phyloP scores from a whole-genome alignment of 306 rosid genomes.

The Betula pendula region DNA sequence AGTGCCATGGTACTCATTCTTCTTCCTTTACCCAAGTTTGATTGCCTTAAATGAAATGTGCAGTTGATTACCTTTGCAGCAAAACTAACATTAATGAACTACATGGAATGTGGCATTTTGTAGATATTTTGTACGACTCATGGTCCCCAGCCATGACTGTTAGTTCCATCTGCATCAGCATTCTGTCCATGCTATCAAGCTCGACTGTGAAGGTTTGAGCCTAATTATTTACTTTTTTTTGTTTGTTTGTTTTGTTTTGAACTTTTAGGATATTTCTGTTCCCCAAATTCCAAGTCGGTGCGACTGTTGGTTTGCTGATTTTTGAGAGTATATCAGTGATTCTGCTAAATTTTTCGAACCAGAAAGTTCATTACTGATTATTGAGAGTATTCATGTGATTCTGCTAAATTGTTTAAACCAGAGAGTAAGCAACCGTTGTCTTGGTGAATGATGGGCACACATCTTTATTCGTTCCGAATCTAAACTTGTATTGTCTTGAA shows the following conservation, averaged over 20 bases:
- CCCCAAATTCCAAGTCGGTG: conserved; percentile 4
- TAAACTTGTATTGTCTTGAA: conserved; percentile 5
- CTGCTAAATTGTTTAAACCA: background rate
- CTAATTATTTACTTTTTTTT: conserved; percentile 7
- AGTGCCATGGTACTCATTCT: background rate
- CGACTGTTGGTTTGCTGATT: background rate
- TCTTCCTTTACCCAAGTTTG: background rate
- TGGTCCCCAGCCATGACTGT: conserved; percentile 99
- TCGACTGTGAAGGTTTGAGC: conserved; percentile 79
- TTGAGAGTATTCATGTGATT: background rate
- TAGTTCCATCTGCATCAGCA: conserved; percentile 98
- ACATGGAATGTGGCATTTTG: conserved; percentile 31
- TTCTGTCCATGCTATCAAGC: conserved; percentile 99
- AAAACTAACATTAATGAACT: conserved; percentile 35
- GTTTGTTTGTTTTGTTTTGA: conserved; percentile 9
- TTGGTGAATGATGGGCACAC: conserved; percentile 13
- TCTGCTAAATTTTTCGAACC: background rate
- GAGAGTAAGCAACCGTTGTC: conserved; percentile 2
- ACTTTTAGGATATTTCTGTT: conserved; percentile 19
- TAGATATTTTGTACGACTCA: conserved; percentile 98
- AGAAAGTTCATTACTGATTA: background rate
- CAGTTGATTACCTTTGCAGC: conserved; percentile 7
- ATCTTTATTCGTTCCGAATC: background rate
- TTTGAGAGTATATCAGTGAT: background rate
- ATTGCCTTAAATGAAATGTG: conserved; percentile 5